A percentile compares a stretch with the other conserved stretches of the same genome.
phyloP scores from a whole-genome alignment of 2,329 filamentous ascomycete genomes.

The Alternaria triticina region DNA sequence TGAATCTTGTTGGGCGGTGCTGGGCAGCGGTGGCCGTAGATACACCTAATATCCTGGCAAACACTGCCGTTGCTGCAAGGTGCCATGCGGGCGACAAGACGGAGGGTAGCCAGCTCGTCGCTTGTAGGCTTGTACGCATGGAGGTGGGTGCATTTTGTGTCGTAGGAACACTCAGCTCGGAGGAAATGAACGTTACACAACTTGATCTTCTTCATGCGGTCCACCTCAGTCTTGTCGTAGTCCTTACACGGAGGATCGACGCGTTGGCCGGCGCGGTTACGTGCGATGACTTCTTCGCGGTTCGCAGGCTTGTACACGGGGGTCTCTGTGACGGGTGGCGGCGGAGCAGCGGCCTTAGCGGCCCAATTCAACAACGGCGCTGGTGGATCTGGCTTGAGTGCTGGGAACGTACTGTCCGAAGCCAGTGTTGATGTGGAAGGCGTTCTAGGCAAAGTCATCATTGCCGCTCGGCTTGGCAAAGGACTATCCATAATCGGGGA shows the following conservation, averaged over 20 bases:
- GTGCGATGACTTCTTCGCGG: constrained; percentile 54
- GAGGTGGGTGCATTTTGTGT: constrained; percentile 61
- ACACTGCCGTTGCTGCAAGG: constrained; percentile 64
- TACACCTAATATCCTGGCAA: constrained; percentile 66
- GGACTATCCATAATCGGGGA: constrained; percentile 27
- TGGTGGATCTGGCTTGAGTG: constrained; percentile 8
- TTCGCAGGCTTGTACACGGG: constrained; percentile 31
- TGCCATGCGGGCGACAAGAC: constrained; percentile 67
- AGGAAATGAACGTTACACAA: constrained; percentile 68
- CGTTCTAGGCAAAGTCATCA: constrained; percentile 26
- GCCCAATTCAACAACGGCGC: constrained; percentile 35
- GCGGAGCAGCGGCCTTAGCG: constrained; percentile 41
- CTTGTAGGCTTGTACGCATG: constrained; percentile 61
- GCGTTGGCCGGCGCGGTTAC: constrained; percentile 66
- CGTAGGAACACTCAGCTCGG: constrained; percentile 63
- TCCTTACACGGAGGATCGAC: constrained; percentile 60
- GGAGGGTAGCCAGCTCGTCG: constrained; percentile 61
- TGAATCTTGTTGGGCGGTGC: constrained; percentile 50
- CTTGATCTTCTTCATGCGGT: constrained; percentile 67
- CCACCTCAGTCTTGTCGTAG: constrained; percentile 62
- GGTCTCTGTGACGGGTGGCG: constrained; percentile 34
- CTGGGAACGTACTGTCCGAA: constrained; percentile 22
- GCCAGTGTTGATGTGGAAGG: constrained; percentile 39
- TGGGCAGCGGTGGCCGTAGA: constrained; percentile 69
- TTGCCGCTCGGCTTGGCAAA: constrained; percentile 10